These are phyloP conservation scores for Cutaneotrichosporon daszewskae DNA, from an alignment of 1,284 basidiomycete species.

Conservation along the genomic window DNA sequence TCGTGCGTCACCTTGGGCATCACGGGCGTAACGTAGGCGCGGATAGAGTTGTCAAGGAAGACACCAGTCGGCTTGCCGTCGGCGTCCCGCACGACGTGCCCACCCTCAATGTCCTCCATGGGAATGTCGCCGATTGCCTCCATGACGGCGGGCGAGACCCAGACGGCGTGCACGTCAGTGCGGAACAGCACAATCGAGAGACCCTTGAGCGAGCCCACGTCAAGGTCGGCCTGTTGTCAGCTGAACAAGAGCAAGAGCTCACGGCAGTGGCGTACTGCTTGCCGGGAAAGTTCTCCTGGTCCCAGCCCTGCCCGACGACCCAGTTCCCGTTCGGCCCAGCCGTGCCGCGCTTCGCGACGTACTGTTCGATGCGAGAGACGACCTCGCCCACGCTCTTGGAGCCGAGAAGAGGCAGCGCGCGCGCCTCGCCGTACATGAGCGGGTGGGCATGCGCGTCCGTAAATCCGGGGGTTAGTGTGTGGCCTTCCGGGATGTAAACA, in stretches of 20 bases:
- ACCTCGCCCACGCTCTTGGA: slow-evolving; percentile 59
- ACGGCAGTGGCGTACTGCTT: slow-evolving; percentile 71
- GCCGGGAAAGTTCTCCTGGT: slow-evolving; percentile 64
- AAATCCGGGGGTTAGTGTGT: slow-evolving; percentile 42
- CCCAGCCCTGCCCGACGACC: slow-evolving; percentile 88
- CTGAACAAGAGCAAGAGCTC: no score
- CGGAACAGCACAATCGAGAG: slow-evolving; percentile 65
- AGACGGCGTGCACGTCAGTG: slow-evolving; percentile 76
- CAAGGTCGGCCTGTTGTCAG: slow-evolving; percentile 59
- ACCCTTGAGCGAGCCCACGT: slow-evolving; percentile 59
- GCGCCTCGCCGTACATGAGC: slow-evolving; percentile 48
- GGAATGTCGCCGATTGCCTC: slow-evolving; percentile 55
- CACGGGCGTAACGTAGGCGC: slow-evolving; percentile 41
- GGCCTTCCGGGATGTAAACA: slow-evolving; percentile 32
- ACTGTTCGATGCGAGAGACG: slow-evolving; percentile 58
- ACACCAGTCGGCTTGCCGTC: slow-evolving; percentile 66
- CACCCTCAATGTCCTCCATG: slow-evolving; percentile 62
- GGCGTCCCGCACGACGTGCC: slow-evolving; percentile 63
- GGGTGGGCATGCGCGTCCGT: slow-evolving; percentile 64
- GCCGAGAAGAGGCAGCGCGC: slow-evolving; percentile 59
- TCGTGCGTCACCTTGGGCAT: slow-evolving; percentile 59
- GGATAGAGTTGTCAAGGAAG: slow-evolving; percentile 45
- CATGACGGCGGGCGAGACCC: slow-evolving; percentile 68
- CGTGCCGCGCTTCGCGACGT: slow-evolving; percentile 53
- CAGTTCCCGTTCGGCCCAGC: slow-evolving; percentile 60